These are phyloP conservation scores for Daldinia sp. DNA, from an alignment of 2,329 filamentous ascomycete species.

Conservation along the genomic window DNA sequence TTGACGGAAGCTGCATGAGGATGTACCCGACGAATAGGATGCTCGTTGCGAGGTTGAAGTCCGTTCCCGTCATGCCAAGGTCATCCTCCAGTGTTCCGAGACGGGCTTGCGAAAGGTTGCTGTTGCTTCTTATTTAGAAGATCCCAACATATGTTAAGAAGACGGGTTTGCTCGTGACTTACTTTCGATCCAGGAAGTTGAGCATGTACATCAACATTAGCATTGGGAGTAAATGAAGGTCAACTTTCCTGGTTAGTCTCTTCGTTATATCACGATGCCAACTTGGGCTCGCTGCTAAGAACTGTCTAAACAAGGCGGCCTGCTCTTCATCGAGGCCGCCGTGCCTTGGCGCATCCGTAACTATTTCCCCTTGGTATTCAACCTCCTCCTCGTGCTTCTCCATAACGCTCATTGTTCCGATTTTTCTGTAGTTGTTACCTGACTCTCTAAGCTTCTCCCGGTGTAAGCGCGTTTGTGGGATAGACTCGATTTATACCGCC, in stretches of 20 bases:
- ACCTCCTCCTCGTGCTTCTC: slow-evolving; percentile 29
- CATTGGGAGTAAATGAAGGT: slow-evolving; percentile 64
- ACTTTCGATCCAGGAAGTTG: slow-evolving; percentile 65
- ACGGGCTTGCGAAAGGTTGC: slow-evolving; percentile 67
- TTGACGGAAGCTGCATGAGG: slow-evolving; percentile 72
- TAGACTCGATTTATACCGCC: slow-evolving; percentile 10
- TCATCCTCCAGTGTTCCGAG: slow-evolving; percentile 66
- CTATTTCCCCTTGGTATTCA: slow-evolving; percentile 33
- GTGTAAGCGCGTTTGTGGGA: background rate
- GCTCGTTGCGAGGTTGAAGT: slow-evolving; percentile 67
- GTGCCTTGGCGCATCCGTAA: slow-evolving; percentile 13
- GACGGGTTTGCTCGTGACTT: slow-evolving; percentile 19
- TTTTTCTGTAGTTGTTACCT: background rate
- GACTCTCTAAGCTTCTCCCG: background rate
- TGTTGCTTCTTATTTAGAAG: slow-evolving; percentile 36
- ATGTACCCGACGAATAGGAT: slow-evolving; percentile 71
- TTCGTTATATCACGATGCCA: slow-evolving; percentile 50
- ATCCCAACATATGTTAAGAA: background rate
- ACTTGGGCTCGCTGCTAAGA: slow-evolving; percentile 46
- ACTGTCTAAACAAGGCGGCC: slow-evolving; percentile 45
- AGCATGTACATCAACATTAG: slow-evolving; percentile 68
- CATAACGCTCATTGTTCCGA: slow-evolving; percentile 12
- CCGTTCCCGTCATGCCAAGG: slow-evolving; percentile 65
- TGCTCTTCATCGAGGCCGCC: slow-evolving; percentile 46
- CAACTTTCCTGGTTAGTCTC: slow-evolving; percentile 62